Evolutionary conservation across 2,329 filamentous ascomycete species (phyloP).

Genomic region (Sporothrix mexicana): DNA sequence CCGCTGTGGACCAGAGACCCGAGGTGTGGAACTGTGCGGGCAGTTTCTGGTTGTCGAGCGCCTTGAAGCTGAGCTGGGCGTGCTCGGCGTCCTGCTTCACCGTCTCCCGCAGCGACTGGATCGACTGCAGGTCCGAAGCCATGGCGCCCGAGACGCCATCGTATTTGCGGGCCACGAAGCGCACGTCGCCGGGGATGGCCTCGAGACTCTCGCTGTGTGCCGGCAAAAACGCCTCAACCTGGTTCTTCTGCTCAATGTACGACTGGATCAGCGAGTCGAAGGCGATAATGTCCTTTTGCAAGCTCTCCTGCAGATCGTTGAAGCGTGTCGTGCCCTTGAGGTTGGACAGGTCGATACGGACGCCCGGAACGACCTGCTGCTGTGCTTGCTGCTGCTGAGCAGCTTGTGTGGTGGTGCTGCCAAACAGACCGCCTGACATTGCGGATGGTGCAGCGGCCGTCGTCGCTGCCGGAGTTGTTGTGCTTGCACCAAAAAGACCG

Average conservation of each 20-base stretch:
- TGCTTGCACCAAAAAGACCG: slow-evolving; percentile 30
- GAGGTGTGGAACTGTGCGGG: slow-evolving; percentile 58
- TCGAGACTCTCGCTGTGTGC: slow-evolving; percentile 54
- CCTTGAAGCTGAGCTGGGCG: slow-evolving; percentile 53
- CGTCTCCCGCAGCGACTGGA: slow-evolving; percentile 50
- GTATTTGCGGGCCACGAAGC: slow-evolving; percentile 53
- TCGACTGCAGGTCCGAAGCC: slow-evolving; percentile 50
- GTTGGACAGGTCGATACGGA: slow-evolving; percentile 78
- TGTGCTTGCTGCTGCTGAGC: slow-evolving; percentile 53
- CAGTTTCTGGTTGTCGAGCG: slow-evolving; percentile 55
- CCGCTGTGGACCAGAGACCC: slow-evolving; percentile 51
- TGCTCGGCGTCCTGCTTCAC: slow-evolving; percentile 51
- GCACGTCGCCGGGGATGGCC: slow-evolving; percentile 52
- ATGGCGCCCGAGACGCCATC: slow-evolving; percentile 52
- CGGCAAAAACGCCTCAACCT: slow-evolving; percentile 72
- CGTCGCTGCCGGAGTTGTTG: not conserved
- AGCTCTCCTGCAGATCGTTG: slow-evolving; percentile 81
- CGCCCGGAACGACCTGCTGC: slow-evolving; percentile 68
- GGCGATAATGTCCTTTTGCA: slow-evolving; percentile 77
- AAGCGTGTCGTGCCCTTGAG: slow-evolving; percentile 88
- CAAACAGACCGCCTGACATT: slow-evolving; percentile 32
- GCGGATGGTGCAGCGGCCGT: slow-evolving; percentile 18
- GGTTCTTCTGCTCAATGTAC: slow-evolving; percentile 77
- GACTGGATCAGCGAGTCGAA: slow-evolving; percentile 81
- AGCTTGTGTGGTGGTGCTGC: slow-evolving; percentile 26